A percentile compares a stretch with the other conserved stretches of the same genome.
Evolutionary conservation across 2,329 filamentous ascomycete genomes (phyloP).

Genomic region (Akanthomyces uredinophilus): DNA sequence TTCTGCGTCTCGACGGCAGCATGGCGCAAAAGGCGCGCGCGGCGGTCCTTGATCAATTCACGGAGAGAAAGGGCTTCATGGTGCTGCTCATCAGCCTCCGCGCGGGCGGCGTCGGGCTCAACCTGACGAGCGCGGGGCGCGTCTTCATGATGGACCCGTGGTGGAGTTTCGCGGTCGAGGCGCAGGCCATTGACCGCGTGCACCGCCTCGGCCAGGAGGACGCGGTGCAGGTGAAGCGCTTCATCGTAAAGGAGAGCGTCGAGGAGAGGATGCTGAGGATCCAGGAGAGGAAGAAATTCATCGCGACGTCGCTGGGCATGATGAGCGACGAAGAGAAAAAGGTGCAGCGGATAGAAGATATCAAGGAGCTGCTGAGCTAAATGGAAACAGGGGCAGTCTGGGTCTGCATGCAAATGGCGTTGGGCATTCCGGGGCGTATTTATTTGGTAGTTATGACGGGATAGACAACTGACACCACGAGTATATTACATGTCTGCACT

Average conservation of each 20-base stretch:
- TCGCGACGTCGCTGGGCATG: conserved; percentile 91
- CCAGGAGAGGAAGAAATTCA: conserved; percentile 94
- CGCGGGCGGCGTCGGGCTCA: conserved; percentile 90
- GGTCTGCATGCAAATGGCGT: conserved; percentile 5
- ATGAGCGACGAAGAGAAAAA: conserved; percentile 93
- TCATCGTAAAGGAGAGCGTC: conserved; percentile 85
- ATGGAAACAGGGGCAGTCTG: neutral
- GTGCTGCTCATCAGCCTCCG: conserved; percentile 79
- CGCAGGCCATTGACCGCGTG: conserved; percentile 94
- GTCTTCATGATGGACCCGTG: conserved; percentile 99
- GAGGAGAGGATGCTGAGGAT: conserved; percentile 92
- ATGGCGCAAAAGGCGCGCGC: conserved; percentile 84
- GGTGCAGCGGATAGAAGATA: conserved; percentile 84
- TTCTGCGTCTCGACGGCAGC: conserved; percentile 84
- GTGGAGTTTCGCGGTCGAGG: conserved; percentile 97
- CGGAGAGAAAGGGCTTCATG: conserved; percentile 52
- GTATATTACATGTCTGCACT: neutral
- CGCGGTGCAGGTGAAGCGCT: conserved; percentile 80
- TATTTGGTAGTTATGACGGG: neutral
- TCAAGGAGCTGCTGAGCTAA: conserved; percentile 77
- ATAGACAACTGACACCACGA: neutral
- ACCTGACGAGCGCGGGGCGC: conserved; percentile 79
- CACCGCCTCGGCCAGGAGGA: conserved; percentile 92
- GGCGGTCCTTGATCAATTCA: conserved; percentile 70
- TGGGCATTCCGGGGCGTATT: neutral